A percentile compares a stretch with the other conserved stretches of the same genome.
phyloP scores from a whole-genome alignment of 257 asterid species.

The Solanum arcanum region DNA sequence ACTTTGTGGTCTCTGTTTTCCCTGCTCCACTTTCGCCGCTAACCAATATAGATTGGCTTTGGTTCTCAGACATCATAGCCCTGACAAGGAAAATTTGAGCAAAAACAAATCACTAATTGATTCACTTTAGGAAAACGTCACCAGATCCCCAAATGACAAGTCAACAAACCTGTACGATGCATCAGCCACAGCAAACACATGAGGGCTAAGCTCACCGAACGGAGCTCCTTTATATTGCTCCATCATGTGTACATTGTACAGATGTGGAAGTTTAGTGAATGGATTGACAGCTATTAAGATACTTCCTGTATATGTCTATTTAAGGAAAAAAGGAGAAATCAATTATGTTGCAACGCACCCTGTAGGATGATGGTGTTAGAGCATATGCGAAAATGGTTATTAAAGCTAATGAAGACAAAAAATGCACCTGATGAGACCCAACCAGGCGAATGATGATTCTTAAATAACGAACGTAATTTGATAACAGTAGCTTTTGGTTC shows the following conservation, averaged over 20 bases:
- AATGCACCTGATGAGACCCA: not conserved
- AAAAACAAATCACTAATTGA: not conserved
- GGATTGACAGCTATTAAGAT: slow-evolving; percentile 95
- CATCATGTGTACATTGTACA: slow-evolving; percentile 91
- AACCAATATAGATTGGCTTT: slow-evolving; percentile 92
- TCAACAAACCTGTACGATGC: slow-evolving; percentile 83
- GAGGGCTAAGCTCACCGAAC: slow-evolving; percentile 98
- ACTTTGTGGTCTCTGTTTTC: slow-evolving; percentile 93
- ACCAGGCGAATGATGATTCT: not conserved
- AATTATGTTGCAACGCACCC: not conserved
- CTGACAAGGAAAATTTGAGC: slow-evolving; percentile 33
- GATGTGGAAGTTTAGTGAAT: slow-evolving; percentile 94
- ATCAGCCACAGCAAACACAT: slow-evolving; percentile 98
- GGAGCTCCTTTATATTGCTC: slow-evolving; percentile 96
- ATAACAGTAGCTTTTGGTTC: not conserved
- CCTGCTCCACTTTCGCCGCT: slow-evolving; percentile 99
- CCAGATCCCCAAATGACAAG: not conserved
- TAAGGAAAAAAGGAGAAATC: slow-evolving; percentile 7
- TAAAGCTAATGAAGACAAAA: not conserved
- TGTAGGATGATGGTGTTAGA: not conserved
- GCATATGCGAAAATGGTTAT: not conserved
- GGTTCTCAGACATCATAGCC: slow-evolving; percentile 84
- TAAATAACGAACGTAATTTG: not conserved
- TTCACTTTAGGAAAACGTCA: not conserved
- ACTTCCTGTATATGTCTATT: slow-evolving; percentile 94